A percentile compares a stretch with the other conserved stretches of the same genome.
Evolutionary conservation across 163 green algal genomes (phyloP).

Genomic region (Prototheca wickerhamii): DNA sequence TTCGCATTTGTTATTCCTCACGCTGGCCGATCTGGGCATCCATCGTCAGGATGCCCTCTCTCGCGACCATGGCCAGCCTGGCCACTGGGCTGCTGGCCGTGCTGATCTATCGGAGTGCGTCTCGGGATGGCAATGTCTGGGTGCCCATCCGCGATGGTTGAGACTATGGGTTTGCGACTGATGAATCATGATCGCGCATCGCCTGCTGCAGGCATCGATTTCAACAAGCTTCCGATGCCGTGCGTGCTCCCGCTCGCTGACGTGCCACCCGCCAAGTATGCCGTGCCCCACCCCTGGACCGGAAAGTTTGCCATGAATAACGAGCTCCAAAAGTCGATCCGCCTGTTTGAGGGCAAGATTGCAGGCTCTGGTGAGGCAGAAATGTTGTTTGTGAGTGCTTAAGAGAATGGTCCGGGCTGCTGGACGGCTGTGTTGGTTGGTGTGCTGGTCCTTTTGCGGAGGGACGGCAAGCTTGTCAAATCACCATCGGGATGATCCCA

Average conservation of each 20-base stretch:
- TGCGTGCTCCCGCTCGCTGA: neutral
- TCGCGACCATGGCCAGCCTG: too few relatives aligned
- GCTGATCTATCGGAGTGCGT: too few relatives aligned
- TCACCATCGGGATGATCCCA: too few relatives aligned
- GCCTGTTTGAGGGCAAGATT: constrained; percentile 25
- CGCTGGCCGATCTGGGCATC: too few relatives aligned
- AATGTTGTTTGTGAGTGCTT: neutral
- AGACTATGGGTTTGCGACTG: too few relatives aligned
- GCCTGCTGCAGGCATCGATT: neutral
- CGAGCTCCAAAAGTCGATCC: constrained; percentile 1
- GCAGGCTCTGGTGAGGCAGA: constrained; percentile 13
- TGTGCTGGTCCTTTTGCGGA: too few relatives aligned
- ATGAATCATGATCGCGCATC: neutral
- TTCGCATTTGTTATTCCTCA: too few relatives aligned
- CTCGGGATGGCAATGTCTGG: too few relatives aligned
- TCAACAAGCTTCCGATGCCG: neutral
- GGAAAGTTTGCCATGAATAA: constrained; percentile 18
- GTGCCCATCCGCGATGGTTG: too few relatives aligned
- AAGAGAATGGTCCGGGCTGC: neutral
- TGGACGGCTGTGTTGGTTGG: neutral
- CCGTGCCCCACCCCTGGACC: neutral
- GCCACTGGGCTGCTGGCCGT: too few relatives aligned
- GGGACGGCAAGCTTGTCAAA: neutral
- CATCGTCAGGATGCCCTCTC: too few relatives aligned
- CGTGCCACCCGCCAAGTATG: neutral